Conservation (phyloP, 2,329 filamentous ascomycete species). For the Capronia coronata region DNA sequence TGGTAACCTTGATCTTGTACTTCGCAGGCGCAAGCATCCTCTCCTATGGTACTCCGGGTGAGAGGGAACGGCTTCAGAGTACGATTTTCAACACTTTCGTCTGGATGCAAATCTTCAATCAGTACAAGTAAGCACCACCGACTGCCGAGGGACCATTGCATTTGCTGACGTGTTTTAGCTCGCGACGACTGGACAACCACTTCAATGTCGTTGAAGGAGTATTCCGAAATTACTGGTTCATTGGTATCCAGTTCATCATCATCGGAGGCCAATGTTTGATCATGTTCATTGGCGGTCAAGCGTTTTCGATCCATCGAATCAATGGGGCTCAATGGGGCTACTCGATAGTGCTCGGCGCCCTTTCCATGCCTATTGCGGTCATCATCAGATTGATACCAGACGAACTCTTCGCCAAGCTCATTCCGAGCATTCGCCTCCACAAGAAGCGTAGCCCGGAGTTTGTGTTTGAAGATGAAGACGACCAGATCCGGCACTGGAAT, state of each 20-base stretch:
- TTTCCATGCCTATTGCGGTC: conserved; percentile 48
- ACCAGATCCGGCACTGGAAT: conserved; percentile 50
- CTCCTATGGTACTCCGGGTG: conserved; percentile 38
- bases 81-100: conserved; percentile 65
- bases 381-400: conserved; percentile 49
- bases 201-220: conserved; percentile 57
- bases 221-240: conserved; percentile 52
- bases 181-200: conserved; percentile 56
- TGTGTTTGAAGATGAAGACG: conserved; percentile 37
- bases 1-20: conserved; percentile 39
- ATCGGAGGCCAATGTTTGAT: conserved; percentile 53
- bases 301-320: conserved; percentile 48
- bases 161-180: conserved; percentile 32
- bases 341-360: conserved; percentile 44
- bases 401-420: conserved; percentile 40
- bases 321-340: conserved; percentile 51
- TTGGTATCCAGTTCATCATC: conserved; percentile 53
- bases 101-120: conserved; percentile 68
- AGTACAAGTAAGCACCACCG: conserved; percentile 46
- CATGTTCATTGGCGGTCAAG: conserved; percentile 51
- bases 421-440: conserved; percentile 32
- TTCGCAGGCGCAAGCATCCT: conserved; percentile 56
- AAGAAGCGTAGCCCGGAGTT: conserved; percentile 25
- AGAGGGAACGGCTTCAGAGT: conserved; percentile 48
- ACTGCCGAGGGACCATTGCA: neutral